These are phyloP conservation scores for Mimosa bimucronata DNA, from an alignment of 306 rosid species.

Conservation along the genomic window DNA sequence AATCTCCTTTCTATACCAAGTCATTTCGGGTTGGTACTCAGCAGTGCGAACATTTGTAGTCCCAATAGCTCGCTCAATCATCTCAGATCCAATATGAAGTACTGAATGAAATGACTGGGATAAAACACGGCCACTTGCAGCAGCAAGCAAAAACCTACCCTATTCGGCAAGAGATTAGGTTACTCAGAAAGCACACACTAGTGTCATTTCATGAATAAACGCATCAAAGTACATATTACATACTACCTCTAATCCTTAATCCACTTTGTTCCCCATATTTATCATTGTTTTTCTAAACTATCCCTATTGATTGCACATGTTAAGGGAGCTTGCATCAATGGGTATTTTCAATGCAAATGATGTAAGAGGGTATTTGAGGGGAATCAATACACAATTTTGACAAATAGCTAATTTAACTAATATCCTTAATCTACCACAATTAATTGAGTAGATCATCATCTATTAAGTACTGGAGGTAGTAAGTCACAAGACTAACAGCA, in stretches of 20 bases:
- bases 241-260: neutral
- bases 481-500: no score
- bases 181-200: conserved; percentile 21
- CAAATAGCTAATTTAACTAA: no score
- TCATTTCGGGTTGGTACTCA: conserved; percentile 75
- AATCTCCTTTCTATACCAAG: conserved; percentile 86
- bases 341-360: no score
- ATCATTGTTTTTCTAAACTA: no score
- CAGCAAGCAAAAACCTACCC: conserved; percentile 98
- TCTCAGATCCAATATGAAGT: conserved; percentile 74
- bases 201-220: neutral
- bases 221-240: conserved; percentile 3
- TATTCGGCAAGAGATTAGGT: conserved; percentile 43
- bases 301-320: no score
- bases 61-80: conserved; percentile 78
- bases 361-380: no score
- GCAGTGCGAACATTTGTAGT: conserved; percentile 46
- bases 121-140: conserved; percentile 85
- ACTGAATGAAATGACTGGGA: conserved; percentile 92
- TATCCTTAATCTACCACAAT: no score
- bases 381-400: no score
- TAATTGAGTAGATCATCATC: no score
- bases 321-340: no score
- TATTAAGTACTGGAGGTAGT: no score
- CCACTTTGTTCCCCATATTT: no score